Base-by-base conservation (phyloP, 225 moss, liverwort and hornwort genomes). In the Thuidium tamariscinum region DNA sequence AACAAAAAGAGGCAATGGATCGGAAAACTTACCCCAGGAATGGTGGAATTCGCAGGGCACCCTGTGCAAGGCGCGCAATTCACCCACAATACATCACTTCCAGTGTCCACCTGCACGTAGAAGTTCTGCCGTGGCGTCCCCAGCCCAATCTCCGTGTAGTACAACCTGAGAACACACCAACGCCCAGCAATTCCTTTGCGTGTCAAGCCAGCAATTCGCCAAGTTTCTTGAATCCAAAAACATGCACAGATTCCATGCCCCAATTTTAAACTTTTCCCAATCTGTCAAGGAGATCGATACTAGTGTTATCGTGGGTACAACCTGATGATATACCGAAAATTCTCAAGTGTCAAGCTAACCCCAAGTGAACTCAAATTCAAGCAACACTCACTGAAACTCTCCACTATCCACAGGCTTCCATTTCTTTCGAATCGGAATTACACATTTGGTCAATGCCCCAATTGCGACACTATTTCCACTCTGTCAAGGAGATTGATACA, bases 111-210 rank as follows among this genome's bases (percentile, higher is more conserved):
- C 62, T 93, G 86, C 84, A 97, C 96, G 81, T 32, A 92, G 81
- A 83, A 95, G n/a, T n/a, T n/a, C n/a, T n/a, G n/a, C n/a, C n/a
- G n/a, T n/a, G 97, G 97, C 30, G 92, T 94, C 49, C 97, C 97
- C 69, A 97, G 62, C 27, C 44, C 51, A 81, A 97, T 88, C 77
- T 62, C 54, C 44, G 96, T 93, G 72, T 89, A 96, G 85, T 98
- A 98, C 87, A 98, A 93, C 86, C 97, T 98, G 94, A 37, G 41
- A 11, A 18, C 66, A 51, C 16, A 64, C 42, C 52, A 52, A 1
- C n/a, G n/a, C n/a, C n/a, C 52, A 68, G 3, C 39, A 68, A 68
- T 54, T 54, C 54, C 39, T 41, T 78, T 18, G 11, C 12, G 12
- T 8, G 26, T 54, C 54, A 37, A 52, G 77, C 37, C 26, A 55